Percentiles rank a stretch among this genome's conserved stretches.
Evolutionary conservation across 306 rosid species (phyloP).

Genomic region (Acacia crassicarpa): DNA sequence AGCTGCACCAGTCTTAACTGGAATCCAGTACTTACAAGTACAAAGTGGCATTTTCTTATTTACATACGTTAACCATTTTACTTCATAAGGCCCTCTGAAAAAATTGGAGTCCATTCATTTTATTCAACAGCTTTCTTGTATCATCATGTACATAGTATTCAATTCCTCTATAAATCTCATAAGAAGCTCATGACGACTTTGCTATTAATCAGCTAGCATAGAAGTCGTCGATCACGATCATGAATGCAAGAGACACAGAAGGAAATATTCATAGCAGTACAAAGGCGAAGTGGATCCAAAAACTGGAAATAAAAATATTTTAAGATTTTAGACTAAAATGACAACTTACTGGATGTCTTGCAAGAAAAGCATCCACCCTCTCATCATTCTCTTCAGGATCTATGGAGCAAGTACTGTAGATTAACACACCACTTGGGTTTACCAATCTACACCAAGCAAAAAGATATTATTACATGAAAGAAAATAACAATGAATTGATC

Average conservation of each 20-base stretch:
- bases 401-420: constrained; percentile 88
- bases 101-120: not conserved
- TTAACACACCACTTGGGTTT: constrained; percentile 75
- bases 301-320: not conserved
- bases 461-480: constrained; percentile 13
- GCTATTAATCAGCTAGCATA: constrained; percentile 1
- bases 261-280: not conserved
- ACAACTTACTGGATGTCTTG: constrained; percentile 69
- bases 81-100: not conserved
- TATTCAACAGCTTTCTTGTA: not conserved
- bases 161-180: not conserved
- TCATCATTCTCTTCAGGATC: constrained; percentile 92
- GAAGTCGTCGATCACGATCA: not conserved
- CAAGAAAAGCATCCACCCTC: constrained; percentile 77
- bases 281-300: not conserved
- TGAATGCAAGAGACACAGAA: not conserved
- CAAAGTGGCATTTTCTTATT: not conserved
- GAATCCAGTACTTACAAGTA: not conserved
- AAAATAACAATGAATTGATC: constrained; percentile 16
- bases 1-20: not conserved
- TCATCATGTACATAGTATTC: not conserved
- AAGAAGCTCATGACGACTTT: constrained; percentile 3
- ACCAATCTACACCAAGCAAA: constrained; percentile 63
- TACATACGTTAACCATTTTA: constrained; percentile 7
- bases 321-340: not conserved